A percentile compares a stretch with the other conserved stretches of the same genome.
Conservation (phyloP, 2,329 filamentous ascomycete species). For the Paecilomyces niveus region DNA sequence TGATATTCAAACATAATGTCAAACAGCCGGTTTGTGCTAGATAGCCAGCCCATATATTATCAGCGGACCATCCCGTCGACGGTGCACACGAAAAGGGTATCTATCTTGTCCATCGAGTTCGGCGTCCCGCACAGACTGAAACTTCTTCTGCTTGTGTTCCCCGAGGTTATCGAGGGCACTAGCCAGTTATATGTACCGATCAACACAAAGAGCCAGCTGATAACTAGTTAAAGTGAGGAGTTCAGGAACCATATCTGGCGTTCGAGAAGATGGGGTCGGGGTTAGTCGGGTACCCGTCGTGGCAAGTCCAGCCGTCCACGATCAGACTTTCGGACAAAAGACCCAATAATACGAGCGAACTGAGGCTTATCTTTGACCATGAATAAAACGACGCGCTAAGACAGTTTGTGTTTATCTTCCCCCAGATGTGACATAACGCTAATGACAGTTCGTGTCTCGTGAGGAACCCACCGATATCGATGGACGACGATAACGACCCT, state of each 20-base stretch:
- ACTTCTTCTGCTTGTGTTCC: neutral
- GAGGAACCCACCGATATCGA: neutral
- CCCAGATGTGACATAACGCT: neutral
- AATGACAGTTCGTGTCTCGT: neutral
- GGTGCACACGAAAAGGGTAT: neutral
- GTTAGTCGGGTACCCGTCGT: slow-evolving; percentile 6
- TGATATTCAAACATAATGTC: neutral
- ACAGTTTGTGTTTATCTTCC: neutral
- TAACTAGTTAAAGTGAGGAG: neutral
- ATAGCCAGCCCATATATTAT: neutral
- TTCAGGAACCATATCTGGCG: neutral
- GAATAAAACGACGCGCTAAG: slow-evolving; percentile 2
- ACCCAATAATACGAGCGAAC: neutral
- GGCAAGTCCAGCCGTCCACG: slow-evolving; percentile 17
- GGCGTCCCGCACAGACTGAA: too few species aligned
- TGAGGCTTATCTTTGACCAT: neutral
- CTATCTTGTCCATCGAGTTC: too few species aligned
- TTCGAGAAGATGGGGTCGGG: neutral
- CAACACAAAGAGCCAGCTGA: neutral
- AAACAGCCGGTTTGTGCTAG: neutral
- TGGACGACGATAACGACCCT: neutral
- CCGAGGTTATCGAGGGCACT: neutral
- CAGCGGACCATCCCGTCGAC: neutral
- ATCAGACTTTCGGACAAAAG: neutral
- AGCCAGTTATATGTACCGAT: neutral